phyloP scores from a whole-genome alignment of 306 rosid genomes.

The Mucuna pruriens region DNA sequence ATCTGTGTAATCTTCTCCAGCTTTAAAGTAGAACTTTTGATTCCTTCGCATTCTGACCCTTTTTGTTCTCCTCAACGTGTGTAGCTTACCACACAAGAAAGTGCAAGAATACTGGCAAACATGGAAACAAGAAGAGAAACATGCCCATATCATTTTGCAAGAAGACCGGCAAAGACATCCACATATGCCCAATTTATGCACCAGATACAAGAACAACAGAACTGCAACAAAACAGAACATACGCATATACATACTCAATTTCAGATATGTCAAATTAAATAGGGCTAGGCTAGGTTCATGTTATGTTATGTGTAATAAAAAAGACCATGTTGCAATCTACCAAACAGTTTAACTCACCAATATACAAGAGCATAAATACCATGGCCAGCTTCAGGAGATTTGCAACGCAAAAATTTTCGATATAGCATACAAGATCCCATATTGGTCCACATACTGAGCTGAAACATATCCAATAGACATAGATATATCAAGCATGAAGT shows the following conservation, averaged over 20 bases:
- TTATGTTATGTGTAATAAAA: too few species aligned
- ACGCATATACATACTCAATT: background rate
- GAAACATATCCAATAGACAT: conserved; percentile 27
- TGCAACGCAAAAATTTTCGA: conserved; percentile 67
- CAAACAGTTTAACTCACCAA: conserved; percentile 47
- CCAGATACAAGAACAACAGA: conserved; percentile 56
- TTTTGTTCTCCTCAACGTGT: conserved; percentile 44
- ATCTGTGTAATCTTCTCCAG: conserved; percentile 33
- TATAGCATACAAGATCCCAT: conserved; percentile 74
- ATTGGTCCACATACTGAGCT: conserved; percentile 71
- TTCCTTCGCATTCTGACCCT: conserved; percentile 32
- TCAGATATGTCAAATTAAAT: background rate
- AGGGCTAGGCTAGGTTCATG: too few species aligned
- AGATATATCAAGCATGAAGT: background rate
- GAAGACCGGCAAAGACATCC: conserved; percentile 52
- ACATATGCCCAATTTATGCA: conserved; percentile 59
- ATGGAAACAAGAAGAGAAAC: conserved; percentile 53
- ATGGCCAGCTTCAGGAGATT: conserved; percentile 59
- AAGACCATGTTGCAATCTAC: background rate
- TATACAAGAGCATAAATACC: conserved; percentile 59
- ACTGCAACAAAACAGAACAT: conserved; percentile 51
- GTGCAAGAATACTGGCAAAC: conserved; percentile 54
- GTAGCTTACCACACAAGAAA: conserved; percentile 56
- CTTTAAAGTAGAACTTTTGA: conserved; percentile 29
- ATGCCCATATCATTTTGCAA: conserved; percentile 57